These are phyloP conservation scores for Athelia psychrophila DNA, from an alignment of 1,284 basidiomycete species.

Conservation along the genomic window DNA sequence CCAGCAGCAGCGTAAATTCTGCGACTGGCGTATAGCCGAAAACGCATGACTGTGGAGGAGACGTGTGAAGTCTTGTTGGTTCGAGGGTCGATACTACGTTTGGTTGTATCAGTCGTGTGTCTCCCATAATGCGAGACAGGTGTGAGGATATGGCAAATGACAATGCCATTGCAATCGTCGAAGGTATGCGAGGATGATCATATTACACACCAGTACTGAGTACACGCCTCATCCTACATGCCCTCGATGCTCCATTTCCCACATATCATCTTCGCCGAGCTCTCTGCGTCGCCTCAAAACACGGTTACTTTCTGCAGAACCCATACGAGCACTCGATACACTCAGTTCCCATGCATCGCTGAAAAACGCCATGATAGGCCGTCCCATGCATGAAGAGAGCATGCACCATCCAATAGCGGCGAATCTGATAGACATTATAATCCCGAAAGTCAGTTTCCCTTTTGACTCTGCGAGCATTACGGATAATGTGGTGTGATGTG, in stretches of 20 bases:
- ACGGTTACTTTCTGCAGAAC: slow-evolving; percentile 15
- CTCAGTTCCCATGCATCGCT: slow-evolving; percentile 45
- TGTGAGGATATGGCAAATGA: too few species aligned
- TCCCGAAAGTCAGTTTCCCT: too few species aligned
- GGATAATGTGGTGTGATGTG: slow-evolving; percentile 11
- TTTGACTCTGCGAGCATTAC: slow-evolving; percentile 1
- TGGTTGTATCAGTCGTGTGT: too few species aligned
- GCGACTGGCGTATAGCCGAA: too few species aligned
- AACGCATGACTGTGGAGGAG: too few species aligned
- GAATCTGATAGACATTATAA: slow-evolving; percentile 36
- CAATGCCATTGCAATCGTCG: too few species aligned
- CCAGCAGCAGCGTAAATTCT: too few species aligned
- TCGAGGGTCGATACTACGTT: too few species aligned
- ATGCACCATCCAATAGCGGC: slow-evolving; percentile 59
- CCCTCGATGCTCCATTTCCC: slow-evolving; percentile 58
- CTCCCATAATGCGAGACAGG: too few species aligned
- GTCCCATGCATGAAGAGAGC: slow-evolving; percentile 63
- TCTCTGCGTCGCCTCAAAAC: slow-evolving; percentile 31
- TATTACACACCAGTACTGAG: too few species aligned
- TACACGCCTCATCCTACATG: slow-evolving; percentile 13
- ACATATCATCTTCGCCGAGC: slow-evolving; percentile 46
- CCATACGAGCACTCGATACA: slow-evolving; percentile 26
- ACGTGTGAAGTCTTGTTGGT: too few species aligned
- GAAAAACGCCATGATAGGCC: slow-evolving; percentile 38
- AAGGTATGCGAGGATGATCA: too few species aligned